Evolutionary conservation across 2,329 filamentous ascomycete genomes (phyloP), one percentile per base, ranked within the genome.

Genomic region (Fusarium bulbicola): DNA sequence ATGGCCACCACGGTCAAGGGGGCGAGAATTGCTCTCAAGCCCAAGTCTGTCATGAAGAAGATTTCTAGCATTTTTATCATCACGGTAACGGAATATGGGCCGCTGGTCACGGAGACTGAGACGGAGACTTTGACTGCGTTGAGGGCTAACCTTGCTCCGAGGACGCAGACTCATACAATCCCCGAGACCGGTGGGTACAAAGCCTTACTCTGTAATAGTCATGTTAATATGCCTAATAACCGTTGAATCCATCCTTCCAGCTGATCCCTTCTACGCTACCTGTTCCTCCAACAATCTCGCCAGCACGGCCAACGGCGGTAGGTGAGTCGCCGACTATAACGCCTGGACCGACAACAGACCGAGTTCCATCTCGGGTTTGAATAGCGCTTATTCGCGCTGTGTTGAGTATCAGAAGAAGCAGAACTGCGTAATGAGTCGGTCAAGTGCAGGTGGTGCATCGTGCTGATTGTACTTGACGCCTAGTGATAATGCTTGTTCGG

Each of bases 161-260:
- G 24, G 15, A 47, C 50, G 0, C n/a, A 24, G 5, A 57, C 39
- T 6, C 24, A 26, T 10, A 46, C 7, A 1, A 37, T 30, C 2
- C 53, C 59, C 1, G 34, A 57, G n/a, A 32, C 50, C 14, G 59
- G 59, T 49, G 21, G 21, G 43, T 49, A 7, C 14, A 21, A 2
- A 1, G 4, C 0, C 3, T 4, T n/a, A 30, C 4, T 14, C 12
- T 18, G 3, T 3, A 21, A 13, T 39, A 10, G 2, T 9, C 5
- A n/a, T 42, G 6, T 30, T 36, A 20, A 47, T 3, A 11, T 9
- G 2, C 0, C 1, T 24, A 59, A 24, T 59, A 2, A 63, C 54
- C 1, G 9, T 63, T 8, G 53, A 63, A 32, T 32, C 43, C 2
- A 39, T 30, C 14, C 10, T 63, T 12, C 53, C 60, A 4, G 52